Evolutionary conservation across 1,284 basidiomycete genomes (phyloP), one percentile per base, ranked within the genome.

Genomic region (Schizophyllum commune): DNA sequence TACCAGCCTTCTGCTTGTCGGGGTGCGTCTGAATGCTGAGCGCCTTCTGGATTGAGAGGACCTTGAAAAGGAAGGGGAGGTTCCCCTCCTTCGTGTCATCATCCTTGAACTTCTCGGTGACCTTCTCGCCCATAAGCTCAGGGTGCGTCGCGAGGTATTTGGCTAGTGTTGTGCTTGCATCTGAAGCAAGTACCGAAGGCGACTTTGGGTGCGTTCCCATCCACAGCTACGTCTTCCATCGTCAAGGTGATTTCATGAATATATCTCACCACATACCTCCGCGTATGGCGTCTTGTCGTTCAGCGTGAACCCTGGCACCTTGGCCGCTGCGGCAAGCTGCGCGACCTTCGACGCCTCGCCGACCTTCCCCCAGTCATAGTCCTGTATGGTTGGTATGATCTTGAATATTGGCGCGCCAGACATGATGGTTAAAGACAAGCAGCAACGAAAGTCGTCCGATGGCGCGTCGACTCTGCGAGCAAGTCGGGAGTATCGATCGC

Each of bases 11-110:
- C 68, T 76, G 71, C 82, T 98, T 98, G 77, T 98, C 92, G 5
- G 97, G 97, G 74, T 99, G 97, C 5, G 93, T 94, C 77, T 99
- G 96, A 61, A 99, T 97, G 69, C 92, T 96, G 63, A 99, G 79
- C 1, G 96, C 95, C 73, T 97, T 98, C 68, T 89, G 84, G 66
- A 99, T 96, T 17, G 92, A 91, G 52, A 99, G 84, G 17, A 96
- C 88, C 73, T 98, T 97, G 83, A 97, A 94, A 60, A 98, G 75
- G 76, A 96, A 98, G 0, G 95, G 95, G 9, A 98, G 79, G 68
- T 92, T 89, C 59, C 91, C 91, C 19, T 83, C 76, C 4, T 74
- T 73, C 9, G 83, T 80, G 62, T 85, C 75, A 70, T 88, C 89
- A 3, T 13, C 20, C 53, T 55, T 13, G 66, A 86, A 86, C 55